These are phyloP conservation scores for Limnanthes douglasii DNA, from an alignment of 345 rosid genomes.

Conservation along the genomic window DNA sequence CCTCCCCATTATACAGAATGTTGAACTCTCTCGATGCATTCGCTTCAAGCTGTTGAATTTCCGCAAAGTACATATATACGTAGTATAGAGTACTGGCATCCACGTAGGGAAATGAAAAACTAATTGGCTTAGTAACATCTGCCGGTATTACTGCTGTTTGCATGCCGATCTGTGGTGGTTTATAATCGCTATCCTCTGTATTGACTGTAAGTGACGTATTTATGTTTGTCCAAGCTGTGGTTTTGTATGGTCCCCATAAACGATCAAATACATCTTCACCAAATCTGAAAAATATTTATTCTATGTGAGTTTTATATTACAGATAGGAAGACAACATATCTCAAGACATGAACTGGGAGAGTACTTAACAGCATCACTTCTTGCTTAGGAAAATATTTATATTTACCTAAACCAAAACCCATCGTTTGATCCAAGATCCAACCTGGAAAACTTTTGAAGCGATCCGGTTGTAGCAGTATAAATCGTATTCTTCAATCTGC, in stretches of 20 bases:
- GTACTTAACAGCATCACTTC: too few species aligned
- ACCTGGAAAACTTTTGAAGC: too few species aligned
- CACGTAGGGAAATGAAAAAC: neutral
- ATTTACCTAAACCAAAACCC: too few species aligned
- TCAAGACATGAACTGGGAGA: too few species aligned
- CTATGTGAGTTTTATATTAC: too few species aligned
- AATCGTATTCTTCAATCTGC: too few species aligned
- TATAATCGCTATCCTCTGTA: neutral
- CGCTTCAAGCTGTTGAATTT: conserved; percentile 4
- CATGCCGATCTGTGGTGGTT: conserved; percentile 13
- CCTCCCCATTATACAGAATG: conserved; percentile 6
- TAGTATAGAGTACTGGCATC: neutral
- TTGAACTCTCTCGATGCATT: conserved; percentile 14
- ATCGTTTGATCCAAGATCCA: too few species aligned
- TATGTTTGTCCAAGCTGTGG: neutral
- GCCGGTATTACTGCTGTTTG: conserved; percentile 12
- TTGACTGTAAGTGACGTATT: neutral
- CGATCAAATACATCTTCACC: conserved; percentile 18
- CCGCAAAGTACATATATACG: conserved; percentile 17
- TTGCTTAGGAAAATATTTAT: too few species aligned
- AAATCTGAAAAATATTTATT: conserved; percentile 21
- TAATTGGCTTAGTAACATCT: conserved; percentile 4
- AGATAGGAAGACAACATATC: too few species aligned
- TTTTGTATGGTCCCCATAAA: conserved; percentile 12
- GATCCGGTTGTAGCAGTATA: too few species aligned